Base-by-base conservation (phyloP, 2,329 filamentous ascomycete species). In the Beauveria caledonica region DNA sequence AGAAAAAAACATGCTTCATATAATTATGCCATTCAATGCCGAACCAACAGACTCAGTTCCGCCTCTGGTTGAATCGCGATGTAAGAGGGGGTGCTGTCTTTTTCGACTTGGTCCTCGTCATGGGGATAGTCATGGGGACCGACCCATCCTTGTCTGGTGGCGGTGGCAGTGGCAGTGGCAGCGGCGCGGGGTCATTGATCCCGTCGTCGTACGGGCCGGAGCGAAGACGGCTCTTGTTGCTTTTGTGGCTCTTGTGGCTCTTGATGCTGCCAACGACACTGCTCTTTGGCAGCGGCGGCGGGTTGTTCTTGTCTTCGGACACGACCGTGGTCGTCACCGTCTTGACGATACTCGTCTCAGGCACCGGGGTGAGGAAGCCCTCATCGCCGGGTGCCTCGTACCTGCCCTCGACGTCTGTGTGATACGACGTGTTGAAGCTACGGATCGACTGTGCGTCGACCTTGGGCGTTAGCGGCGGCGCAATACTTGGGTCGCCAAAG, bases 281-380 rank as follows among this genome's bases (percentile, higher is more conserved):
- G 11, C 19, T 23, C 19, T 19, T 36, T 19, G 53, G 42, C 42
- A 19, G 44, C 27, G 27, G 2, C 23, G 23, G 21, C 40, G 27
- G 17, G 23, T n/a, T 23, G 29, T 46, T 39, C 29, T 25, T 49
- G 55, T 58, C 45, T 17, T 49, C 45, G 17, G 55, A 58, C 23
- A 58, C 55, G 33, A 58, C 45, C 11, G 55, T 58, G 6, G 55
- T 58, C 17, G 55, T 58, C 23, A 58, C 55, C 19, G 55, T 58
- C 55, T 58, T 58, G 55, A 58, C 21, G 55, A 58, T 58, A 36
- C 45, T 58, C 3, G 29, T 49, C 55, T 58, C 55, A 17, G 55
- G 44, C 15, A 46, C 33, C 21, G 55, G 44, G 15, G 13, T 15
- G 15, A 46, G 45, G 29, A 27, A 58, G 21, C 23, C 33, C 19